phyloP scores from a whole-genome alignment of 805 yeast genomes.

The Ogataea corticis region DNA sequence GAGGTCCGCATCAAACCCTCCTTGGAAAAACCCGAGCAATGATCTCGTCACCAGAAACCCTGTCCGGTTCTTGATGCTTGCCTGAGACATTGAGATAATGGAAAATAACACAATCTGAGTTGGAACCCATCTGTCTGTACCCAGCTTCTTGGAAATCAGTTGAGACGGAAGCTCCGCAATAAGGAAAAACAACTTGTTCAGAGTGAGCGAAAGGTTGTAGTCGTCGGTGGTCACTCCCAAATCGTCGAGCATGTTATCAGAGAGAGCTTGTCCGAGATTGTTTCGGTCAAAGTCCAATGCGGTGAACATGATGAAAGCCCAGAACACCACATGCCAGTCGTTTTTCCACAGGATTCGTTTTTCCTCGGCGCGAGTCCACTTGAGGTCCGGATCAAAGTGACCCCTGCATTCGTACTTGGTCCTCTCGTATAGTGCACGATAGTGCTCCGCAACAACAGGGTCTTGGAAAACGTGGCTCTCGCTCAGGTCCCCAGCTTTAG shows the following conservation, averaged over 20 bases:
- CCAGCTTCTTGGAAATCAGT: slow-evolving; percentile 41
- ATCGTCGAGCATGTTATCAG: slow-evolving; percentile 44
- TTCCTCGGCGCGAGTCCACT: slow-evolving; percentile 37
- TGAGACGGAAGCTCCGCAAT: slow-evolving; percentile 43
- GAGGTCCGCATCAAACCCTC: slow-evolving; percentile 36
- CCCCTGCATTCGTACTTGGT: slow-evolving; percentile 37
- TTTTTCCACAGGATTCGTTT: slow-evolving; percentile 29
- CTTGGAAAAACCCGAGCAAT: slow-evolving; percentile 42
- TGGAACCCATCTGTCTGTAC: slow-evolving; percentile 39
- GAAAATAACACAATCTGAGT: slow-evolving; percentile 44
- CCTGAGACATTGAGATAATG: slow-evolving; percentile 40
- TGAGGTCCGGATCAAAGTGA: slow-evolving; percentile 37
- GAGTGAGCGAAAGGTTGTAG: slow-evolving; percentile 56
- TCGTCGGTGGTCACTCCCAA: slow-evolving; percentile 38
- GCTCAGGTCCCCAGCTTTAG: no score
- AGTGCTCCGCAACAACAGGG: slow-evolving; percentile 35
- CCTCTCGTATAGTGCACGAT: slow-evolving; percentile 33
- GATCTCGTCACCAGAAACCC: slow-evolving; percentile 42
- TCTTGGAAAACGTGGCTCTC: slow-evolving; percentile 34
- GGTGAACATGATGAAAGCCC: slow-evolving; percentile 43
- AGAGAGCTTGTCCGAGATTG: slow-evolving; percentile 44
- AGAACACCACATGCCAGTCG: slow-evolving; percentile 42
- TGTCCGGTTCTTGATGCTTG: slow-evolving; percentile 39
- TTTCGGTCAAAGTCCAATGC: slow-evolving; percentile 44
- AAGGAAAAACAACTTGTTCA: slow-evolving; percentile 40